A percentile compares a stretch with the other conserved stretches of the same genome.
phyloP scores from a whole-genome alignment of 1,139 yeast genomes.

The Sugiyamaella grinbergsii region DNA sequence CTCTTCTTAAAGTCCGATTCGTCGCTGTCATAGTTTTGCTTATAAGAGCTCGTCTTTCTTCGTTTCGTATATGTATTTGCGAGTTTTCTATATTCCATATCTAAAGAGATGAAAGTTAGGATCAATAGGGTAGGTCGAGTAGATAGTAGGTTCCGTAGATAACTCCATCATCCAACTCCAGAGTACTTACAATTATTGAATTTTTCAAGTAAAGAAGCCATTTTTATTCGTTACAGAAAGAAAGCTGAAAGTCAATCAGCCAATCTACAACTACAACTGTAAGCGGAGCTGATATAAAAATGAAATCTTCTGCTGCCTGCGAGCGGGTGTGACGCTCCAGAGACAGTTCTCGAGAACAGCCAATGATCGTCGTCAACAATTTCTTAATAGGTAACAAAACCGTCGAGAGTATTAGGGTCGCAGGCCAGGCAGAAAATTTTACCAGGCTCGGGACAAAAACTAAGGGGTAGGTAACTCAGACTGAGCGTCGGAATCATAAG shows the following conservation, averaged over 20 bases:
- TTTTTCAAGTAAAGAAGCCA: conserved; percentile 10
- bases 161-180: background rate
- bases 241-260: background rate
- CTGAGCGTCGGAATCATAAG: no score
- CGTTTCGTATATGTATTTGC: conserved; percentile 12
- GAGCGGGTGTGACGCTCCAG: no score
- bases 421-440: no score
- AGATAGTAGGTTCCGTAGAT: background rate
- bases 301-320: no score
- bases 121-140: no score
- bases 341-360: no score
- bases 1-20: background rate
- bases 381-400: no score
- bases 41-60: background rate
- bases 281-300: background rate
- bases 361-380: no score
- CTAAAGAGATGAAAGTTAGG: background rate
- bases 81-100: conserved; percentile 10
- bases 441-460: no score
- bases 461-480: no score
- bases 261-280: no score
- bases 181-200: conserved; percentile 10
- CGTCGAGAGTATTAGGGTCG: no score
- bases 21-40: background rate
- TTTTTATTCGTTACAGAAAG: background rate